Conservation (phyloP, 1,284 basidiomycete species). For the Polyporus tsugae region DNA sequence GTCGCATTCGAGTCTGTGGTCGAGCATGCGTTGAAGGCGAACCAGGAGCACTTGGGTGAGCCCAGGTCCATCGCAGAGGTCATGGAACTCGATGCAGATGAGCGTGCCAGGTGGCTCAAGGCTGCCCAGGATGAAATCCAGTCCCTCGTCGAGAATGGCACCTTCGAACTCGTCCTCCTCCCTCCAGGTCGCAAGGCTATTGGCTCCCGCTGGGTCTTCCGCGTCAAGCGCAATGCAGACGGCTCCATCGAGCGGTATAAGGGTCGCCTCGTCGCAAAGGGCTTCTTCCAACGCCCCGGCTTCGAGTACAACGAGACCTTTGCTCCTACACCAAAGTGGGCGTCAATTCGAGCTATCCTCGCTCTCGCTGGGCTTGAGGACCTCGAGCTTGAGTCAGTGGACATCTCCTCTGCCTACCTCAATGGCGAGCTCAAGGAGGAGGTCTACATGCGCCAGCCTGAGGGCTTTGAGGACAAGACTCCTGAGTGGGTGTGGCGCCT, state of each 20-base stretch:
- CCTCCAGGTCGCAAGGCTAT: slow-evolving; percentile 34
- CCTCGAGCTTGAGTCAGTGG: slow-evolving; percentile 46
- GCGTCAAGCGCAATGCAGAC: slow-evolving; percentile 46
- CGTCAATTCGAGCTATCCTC: slow-evolving; percentile 44
- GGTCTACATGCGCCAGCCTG: slow-evolving; percentile 49
- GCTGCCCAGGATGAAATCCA: slow-evolving; percentile 19
- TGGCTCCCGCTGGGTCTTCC: slow-evolving; percentile 46
- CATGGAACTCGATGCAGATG: slow-evolving; percentile 32
- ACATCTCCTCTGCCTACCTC: slow-evolving; percentile 47
- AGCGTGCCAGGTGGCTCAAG: slow-evolving; percentile 13
- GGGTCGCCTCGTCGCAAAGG: slow-evolving; percentile 50
- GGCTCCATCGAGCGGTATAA: slow-evolving; percentile 43
- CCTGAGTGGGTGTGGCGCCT: slow-evolving; percentile 27
- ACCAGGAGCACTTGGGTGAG: slow-evolving; percentile 16
- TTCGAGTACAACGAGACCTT: slow-evolving; percentile 53
- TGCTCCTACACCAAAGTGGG: slow-evolving; percentile 45
- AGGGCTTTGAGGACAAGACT: slow-evolving; percentile 41
- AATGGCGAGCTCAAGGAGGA: slow-evolving; percentile 50
- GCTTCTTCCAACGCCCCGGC: slow-evolving; percentile 22
- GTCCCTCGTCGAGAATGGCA: slow-evolving; percentile 32
- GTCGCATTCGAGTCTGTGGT: slow-evolving; percentile 14
- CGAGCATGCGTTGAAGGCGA: slow-evolving; percentile 7
- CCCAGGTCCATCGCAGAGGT: slow-evolving; percentile 4
- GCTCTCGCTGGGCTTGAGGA: slow-evolving; percentile 45
- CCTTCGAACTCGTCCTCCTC: slow-evolving; percentile 35